phyloP scores from a whole-genome alignment of 2,329 filamentous ascomycete species.

The Pseudocercospora eumusae region DNA sequence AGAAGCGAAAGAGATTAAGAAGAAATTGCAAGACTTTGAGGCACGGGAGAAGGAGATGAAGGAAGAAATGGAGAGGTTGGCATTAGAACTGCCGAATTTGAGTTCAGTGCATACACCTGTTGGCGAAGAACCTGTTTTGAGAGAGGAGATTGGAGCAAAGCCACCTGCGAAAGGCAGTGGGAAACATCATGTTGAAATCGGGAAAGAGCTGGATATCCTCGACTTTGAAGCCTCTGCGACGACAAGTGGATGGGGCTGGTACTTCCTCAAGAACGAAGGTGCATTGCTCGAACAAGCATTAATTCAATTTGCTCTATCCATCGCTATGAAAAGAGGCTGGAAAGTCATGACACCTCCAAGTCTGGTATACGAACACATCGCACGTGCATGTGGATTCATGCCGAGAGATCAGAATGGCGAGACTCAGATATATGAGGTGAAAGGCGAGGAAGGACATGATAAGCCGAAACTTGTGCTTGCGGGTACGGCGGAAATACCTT shows the following conservation, averaged over 20 bases:
- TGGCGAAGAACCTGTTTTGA: slow-evolving; percentile 63
- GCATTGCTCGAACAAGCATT: slow-evolving; percentile 94
- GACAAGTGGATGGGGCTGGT: slow-evolving; percentile 96
- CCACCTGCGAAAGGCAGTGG: neutral
- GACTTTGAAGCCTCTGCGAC: slow-evolving; percentile 81
- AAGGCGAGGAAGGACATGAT: slow-evolving; percentile 57
- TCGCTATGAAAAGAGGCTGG: slow-evolving; percentile 75
- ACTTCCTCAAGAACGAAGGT: slow-evolving; percentile 89
- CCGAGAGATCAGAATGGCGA: slow-evolving; percentile 88
- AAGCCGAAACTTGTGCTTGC: slow-evolving; percentile 75
- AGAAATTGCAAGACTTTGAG: slow-evolving; percentile 61
- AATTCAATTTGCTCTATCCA: slow-evolving; percentile 77
- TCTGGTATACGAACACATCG: slow-evolving; percentile 89
- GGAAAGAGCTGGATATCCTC: slow-evolving; percentile 79
- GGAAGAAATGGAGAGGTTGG: slow-evolving; percentile 29
- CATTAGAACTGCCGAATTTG: slow-evolving; percentile 66
- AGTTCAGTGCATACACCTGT: slow-evolving; percentile 75
- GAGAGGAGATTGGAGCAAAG: slow-evolving; percentile 68
- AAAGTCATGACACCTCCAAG: slow-evolving; percentile 78
- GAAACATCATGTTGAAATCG: slow-evolving; percentile 67
- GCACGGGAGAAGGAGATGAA: slow-evolving; percentile 59
- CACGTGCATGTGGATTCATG: slow-evolving; percentile 88
- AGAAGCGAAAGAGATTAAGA: slow-evolving; percentile 67
- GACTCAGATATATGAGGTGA: slow-evolving; percentile 82
- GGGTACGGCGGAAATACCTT: slow-evolving; percentile 90